Conservation (phyloP, 2,329 filamentous ascomycete genomes). For the Colletotrichum theobromicola region DNA sequence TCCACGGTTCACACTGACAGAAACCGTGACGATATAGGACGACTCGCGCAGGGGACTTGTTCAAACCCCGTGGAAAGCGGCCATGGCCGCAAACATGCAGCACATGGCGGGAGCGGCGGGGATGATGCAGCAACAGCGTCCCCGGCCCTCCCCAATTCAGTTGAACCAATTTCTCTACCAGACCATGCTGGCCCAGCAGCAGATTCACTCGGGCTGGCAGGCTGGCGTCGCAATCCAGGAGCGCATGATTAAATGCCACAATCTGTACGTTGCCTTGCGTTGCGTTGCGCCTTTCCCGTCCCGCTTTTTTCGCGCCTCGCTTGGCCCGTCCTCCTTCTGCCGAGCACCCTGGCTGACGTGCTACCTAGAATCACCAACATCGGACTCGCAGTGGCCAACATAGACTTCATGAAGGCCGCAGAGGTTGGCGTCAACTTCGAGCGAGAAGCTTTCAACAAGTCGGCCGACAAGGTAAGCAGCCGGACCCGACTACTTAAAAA, state of each 20-base stretch:
- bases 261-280: constrained; percentile 38
- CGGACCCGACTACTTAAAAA: neutral
- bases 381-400: constrained; percentile 46
- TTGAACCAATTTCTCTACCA: constrained; percentile 46
- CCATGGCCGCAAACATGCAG: constrained; percentile 66
- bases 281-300: neutral
- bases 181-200: constrained; percentile 38
- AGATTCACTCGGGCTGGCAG: constrained; percentile 44
- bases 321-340: neutral
- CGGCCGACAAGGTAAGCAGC: constrained; percentile 51
- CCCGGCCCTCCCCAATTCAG: constrained; percentile 37
- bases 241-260: constrained; percentile 47
- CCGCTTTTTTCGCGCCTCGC: neutral
- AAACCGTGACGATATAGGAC: neutral
- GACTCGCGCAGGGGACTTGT: constrained; percentile 9
- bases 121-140: constrained; percentile 46
- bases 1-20: neutral
- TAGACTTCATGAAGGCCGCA: constrained; percentile 46
- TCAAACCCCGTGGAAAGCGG: constrained; percentile 37
- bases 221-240: constrained; percentile 40
- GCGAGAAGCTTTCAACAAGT: constrained; percentile 49
- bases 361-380: constrained; percentile 54
- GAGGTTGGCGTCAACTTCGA: constrained; percentile 52
- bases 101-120: constrained; percentile 57
- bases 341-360: constrained; percentile 11